A percentile compares a stretch with the other conserved stretches of the same genome.
phyloP scores from a whole-genome alignment of 202 grass and related monocot species.

The Setaria italica region DNA sequence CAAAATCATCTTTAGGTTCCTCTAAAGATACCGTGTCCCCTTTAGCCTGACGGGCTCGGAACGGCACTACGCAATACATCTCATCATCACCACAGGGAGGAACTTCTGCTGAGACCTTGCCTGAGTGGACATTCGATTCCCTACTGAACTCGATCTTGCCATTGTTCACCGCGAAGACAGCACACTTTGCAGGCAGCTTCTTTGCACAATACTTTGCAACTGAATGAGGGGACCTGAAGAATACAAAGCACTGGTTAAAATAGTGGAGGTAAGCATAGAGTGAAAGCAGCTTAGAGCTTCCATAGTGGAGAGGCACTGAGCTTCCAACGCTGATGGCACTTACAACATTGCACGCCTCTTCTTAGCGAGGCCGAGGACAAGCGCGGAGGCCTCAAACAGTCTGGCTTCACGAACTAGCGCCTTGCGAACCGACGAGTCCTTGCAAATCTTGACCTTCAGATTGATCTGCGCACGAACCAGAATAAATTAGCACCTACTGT shows the following conservation, averaged over 20 bases:
- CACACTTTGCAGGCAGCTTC: constrained; percentile 73
- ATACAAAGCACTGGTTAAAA: constrained; percentile 32
- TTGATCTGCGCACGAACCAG: constrained; percentile 63
- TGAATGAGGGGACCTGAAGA: constrained; percentile 60
- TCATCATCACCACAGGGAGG: constrained; percentile 41
- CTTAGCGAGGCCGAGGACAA: constrained; percentile 79
- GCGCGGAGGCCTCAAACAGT: constrained; percentile 65
- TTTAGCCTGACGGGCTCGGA: constrained; percentile 44
- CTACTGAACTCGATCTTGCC: constrained; percentile 90
- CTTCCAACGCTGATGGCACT: constrained; percentile 40
- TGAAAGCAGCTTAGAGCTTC: neutral
- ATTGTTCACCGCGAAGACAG: constrained; percentile 68
- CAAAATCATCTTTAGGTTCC: constrained; percentile 23
- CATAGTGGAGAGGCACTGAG: constrained; percentile 37
- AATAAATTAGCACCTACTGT: neutral
- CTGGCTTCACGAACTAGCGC: constrained; percentile 76
- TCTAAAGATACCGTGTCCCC: constrained; percentile 10
- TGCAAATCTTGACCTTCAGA: constrained; percentile 95
- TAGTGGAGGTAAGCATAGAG: constrained; percentile 23
- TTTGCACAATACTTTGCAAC: constrained; percentile 91
- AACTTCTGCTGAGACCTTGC: constrained; percentile 55
- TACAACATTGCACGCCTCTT: constrained; percentile 65
- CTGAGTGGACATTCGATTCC: constrained; percentile 53
- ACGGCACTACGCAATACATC: constrained; percentile 63
- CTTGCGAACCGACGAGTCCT: constrained; percentile 76